phyloP scores from a whole-genome alignment of 2,329 filamentous ascomycete genomes.

The Curvularia eragrostidis region DNA sequence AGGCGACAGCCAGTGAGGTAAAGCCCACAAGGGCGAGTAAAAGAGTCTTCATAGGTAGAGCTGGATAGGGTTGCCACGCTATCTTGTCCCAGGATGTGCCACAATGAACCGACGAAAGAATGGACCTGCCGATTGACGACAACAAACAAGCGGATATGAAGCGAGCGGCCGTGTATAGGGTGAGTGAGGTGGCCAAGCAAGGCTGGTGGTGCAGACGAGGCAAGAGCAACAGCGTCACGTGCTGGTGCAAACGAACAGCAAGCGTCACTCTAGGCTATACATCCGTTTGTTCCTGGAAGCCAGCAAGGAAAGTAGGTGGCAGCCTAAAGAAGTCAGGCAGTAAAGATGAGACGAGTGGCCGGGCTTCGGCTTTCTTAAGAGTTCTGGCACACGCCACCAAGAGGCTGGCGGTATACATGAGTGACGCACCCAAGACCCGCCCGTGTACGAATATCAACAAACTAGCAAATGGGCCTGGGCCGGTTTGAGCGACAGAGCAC shows the following conservation, averaged over 20 bases:
- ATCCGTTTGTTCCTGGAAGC: not conserved
- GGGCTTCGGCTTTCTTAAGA: slow-evolving; percentile 9
- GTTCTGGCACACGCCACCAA: slow-evolving; percentile 8
- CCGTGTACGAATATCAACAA: slow-evolving; percentile 37
- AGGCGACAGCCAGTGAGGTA: slow-evolving; percentile 30
- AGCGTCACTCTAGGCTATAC: not conserved
- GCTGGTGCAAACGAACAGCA: slow-evolving; percentile 4
- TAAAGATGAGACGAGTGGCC: slow-evolving; percentile 1
- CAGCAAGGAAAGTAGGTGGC: not conserved
- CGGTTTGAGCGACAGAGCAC: slow-evolving; percentile 32
- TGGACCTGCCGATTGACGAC: not conserved
- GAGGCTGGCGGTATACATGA: slow-evolving; percentile 13
- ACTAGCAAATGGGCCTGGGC: slow-evolving; percentile 27
- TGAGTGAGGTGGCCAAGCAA: not conserved
- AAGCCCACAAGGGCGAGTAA: slow-evolving; percentile 34
- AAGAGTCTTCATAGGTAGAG: slow-evolving; percentile 31
- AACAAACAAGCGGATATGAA: not conserved
- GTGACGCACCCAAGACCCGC: slow-evolving; percentile 33
- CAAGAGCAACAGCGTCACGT: slow-evolving; percentile 3
- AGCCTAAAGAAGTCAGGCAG: slow-evolving; percentile 1
- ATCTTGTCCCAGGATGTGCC: not conserved
- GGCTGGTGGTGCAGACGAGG: not conserved
- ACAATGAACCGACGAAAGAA: slow-evolving; percentile 1
- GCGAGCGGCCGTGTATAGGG: not conserved
- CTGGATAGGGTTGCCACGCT: not conserved